Evolutionary conservation across 106 monocot species (phyloP).

Genomic region (Dendrobium catenatum): DNA sequence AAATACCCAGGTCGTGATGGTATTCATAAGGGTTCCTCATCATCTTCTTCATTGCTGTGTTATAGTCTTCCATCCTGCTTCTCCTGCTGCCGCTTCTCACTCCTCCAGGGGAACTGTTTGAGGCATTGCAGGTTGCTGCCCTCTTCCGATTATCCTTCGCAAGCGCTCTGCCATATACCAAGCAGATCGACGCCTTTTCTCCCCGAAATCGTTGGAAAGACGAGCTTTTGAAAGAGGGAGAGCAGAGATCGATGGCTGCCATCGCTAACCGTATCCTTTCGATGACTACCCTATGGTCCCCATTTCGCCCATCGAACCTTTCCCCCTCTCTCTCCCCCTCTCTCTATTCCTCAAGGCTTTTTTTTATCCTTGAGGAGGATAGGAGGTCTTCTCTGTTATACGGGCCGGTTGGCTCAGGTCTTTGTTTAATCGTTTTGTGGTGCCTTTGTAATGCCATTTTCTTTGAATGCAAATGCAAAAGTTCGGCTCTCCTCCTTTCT

Average conservation of each 20-base stretch:
- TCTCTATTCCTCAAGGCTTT: too few relatives aligned
- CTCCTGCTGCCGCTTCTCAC: neutral
- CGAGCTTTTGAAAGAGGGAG: neutral
- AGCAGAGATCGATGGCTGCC: neutral
- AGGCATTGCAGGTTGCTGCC: neutral
- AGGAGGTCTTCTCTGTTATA: too few relatives aligned
- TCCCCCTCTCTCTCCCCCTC: too few relatives aligned
- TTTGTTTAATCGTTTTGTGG: too few relatives aligned
- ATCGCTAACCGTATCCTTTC: neutral
- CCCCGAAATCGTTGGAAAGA: neutral
- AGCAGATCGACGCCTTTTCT: neutral
- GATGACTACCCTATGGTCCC: too few relatives aligned
- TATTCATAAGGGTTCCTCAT: slow-evolving; percentile 71
- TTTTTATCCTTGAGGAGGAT: too few relatives aligned
- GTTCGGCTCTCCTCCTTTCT: too few relatives aligned
- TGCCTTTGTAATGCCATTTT: too few relatives aligned
- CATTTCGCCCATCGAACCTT: too few relatives aligned
- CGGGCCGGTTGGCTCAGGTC: too few relatives aligned
- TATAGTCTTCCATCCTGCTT: slow-evolving; percentile 42
- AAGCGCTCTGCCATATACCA: neutral
- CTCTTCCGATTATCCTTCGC: neutral
- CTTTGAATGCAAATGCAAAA: too few relatives aligned
- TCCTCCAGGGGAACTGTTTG: neutral
- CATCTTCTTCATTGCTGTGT: slow-evolving; percentile 59
- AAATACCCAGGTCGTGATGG: slow-evolving; percentile 51